phyloP scores from a whole-genome alignment of 2,329 filamentous ascomycete species.

The Fusarium keratoplasticum region DNA sequence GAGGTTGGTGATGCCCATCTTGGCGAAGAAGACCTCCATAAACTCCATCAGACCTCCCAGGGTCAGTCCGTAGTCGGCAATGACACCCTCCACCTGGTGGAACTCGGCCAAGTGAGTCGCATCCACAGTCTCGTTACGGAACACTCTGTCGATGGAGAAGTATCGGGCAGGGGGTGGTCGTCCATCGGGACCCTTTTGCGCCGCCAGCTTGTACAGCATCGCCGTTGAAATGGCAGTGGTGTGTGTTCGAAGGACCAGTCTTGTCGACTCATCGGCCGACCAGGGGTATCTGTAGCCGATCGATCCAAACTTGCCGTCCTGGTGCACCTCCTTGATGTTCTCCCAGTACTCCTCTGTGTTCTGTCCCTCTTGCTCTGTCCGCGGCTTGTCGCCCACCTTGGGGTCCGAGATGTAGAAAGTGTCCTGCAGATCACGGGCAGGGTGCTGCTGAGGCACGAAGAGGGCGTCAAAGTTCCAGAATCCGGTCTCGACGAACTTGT shows the following conservation, averaged over 20 bases:
- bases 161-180: constrained; percentile 81
- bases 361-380: constrained; percentile 64
- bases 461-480: constrained; percentile 99
- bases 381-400: constrained; percentile 76
- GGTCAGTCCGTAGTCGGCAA: constrained; percentile 94
- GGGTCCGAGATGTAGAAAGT: constrained; percentile 99
- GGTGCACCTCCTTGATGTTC: constrained; percentile 86
- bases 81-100: constrained; percentile 98
- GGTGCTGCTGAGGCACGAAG: constrained; percentile 95
- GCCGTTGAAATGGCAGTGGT: constrained; percentile 93
- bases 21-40: constrained; percentile 94
- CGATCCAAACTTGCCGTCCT: constrained; percentile 92
- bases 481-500: constrained; percentile 92
- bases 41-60: constrained; percentile 92
- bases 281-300: constrained; percentile 97
- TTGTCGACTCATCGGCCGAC: constrained; percentile 86
- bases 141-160: constrained; percentile 98
- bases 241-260: constrained; percentile 93
- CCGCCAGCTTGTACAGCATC: constrained; percentile 90
- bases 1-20: constrained; percentile 88
- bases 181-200: constrained; percentile 79
- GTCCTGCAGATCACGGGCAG: constrained; percentile 95
- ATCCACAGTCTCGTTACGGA: constrained; percentile 97
- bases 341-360: constrained; percentile 91
- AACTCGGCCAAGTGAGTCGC: constrained; percentile 98